Evolutionary conservation across 2,329 filamentous ascomycete genomes (phyloP).

Genomic region (Pseudomassariella vexata): DNA sequence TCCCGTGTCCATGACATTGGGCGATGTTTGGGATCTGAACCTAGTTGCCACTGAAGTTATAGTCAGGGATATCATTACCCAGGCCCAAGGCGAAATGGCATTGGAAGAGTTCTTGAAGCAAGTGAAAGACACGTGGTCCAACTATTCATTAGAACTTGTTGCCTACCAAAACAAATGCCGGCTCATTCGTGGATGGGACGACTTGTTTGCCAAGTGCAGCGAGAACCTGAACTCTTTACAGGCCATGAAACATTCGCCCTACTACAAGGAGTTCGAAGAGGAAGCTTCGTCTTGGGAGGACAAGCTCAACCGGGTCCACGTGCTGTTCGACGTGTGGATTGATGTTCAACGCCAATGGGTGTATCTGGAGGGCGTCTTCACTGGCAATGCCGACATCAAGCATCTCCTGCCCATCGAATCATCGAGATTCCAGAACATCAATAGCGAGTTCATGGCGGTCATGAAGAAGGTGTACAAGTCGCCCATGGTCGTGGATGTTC

Average conservation of each 20-base stretch:
- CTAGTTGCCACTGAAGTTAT: conserved; percentile 79
- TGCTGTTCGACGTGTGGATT: conserved; percentile 99
- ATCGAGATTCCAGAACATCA: conserved; percentile 97
- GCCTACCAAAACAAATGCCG: conserved; percentile 98
- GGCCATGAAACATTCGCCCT: conserved; percentile 97
- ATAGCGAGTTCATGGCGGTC: conserved; percentile 96
- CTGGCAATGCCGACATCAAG: conserved; percentile 97
- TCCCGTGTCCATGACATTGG: conserved; percentile 89
- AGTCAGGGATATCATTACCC: conserved; percentile 87
- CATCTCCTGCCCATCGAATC: conserved; percentile 95
- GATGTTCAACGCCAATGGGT: conserved; percentile 99
- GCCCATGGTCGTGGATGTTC: conserved; percentile 89
- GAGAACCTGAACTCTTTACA: conserved; percentile 97
- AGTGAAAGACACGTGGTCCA: conserved; percentile 94
- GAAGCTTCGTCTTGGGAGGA: conserved; percentile 97
- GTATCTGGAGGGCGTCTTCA: conserved; percentile 97
- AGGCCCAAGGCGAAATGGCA: conserved; percentile 97
- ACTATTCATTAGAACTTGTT: conserved; percentile 88
- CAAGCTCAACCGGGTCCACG: conserved; percentile 93
- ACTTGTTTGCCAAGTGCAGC: conserved; percentile 96
- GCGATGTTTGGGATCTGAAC: conserved; percentile 97
- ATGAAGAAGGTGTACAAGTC: conserved; percentile 99
- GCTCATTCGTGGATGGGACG: conserved; percentile 95
- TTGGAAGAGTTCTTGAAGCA: conserved; percentile 95
- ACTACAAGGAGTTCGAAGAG: conserved; percentile 99